Base-by-base conservation (phyloP, 78 protist species). In the Capsaspora owczarzaki region DNA sequence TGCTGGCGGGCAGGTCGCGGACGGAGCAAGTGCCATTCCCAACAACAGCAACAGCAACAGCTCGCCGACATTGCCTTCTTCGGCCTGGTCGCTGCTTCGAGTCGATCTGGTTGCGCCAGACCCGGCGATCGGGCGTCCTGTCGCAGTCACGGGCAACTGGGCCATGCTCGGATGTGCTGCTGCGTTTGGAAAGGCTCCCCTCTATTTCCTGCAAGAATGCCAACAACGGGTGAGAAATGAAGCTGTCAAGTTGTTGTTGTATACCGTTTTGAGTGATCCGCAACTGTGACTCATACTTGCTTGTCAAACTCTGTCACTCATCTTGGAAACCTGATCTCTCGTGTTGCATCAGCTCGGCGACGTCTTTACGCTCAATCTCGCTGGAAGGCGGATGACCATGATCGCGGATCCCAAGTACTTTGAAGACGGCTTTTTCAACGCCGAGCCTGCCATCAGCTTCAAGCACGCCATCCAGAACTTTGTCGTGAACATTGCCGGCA, bases 401-500 rank as follows among this genome's bases (percentile, higher is more conserved):
- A 29, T 72, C 43, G 8, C 27, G 14, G 53, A 72, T 14, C 56
- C 77, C 16, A 51, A 20, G 77, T 46, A 72, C 35, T 35, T 72
- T 10, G 51, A n/a, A n/a, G 38, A 72, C 56, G 29, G 53, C 42
- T 38, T 72, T 20, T 43, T 72, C 20, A 72, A 72, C 56, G 4
- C 31, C 33, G 77, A 72, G 77, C 77, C 77, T 1, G 27, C 19
- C 53, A 33, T 72, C 77, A 43, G 38, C 56, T 72, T 72, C 56
- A 46, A 72, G 56, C 53, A 8, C 61, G 77, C 77, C 27, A 51
- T 72, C 31, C 47, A 72, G 56, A 46, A 46, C 29, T 72, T 72
- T 51, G 42, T 51, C 56, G 27, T 42, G 77, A 69, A 69, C 12
- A 40, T 40, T 5, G 77, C 77, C 53, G 77, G 77, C 61, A 72